Percentiles rank a stretch among this genome's conserved stretches.
These are phyloP conservation scores for Boletus speciosus DNA, from an alignment of 768 basidiomycete species.

Conservation along the genomic window DNA sequence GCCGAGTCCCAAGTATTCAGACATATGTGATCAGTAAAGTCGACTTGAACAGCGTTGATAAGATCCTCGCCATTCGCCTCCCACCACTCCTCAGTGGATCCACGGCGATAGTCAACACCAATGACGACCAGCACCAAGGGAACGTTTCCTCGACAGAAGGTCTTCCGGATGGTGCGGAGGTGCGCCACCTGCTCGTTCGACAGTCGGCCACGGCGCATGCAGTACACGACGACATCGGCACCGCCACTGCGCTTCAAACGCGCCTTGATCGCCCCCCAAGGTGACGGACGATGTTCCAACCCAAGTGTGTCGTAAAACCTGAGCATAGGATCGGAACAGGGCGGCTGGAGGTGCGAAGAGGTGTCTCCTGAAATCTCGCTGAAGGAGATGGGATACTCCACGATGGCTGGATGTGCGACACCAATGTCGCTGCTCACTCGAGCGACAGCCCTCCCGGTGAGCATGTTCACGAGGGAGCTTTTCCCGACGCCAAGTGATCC, in stretches of 20 bases:
- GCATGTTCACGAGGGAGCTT: conserved; percentile 41
- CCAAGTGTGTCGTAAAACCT: conserved; percentile 20
- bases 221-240: conserved; percentile 32
- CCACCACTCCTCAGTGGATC: conserved; percentile 22
- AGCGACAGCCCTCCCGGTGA: conserved; percentile 27
- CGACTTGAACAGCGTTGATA: neutral
- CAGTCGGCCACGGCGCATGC: conserved; percentile 36
- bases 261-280: conserved; percentile 11
- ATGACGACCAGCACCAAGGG: conserved; percentile 20
- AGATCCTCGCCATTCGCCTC: conserved; percentile 12
- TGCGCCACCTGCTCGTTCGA: conserved; percentile 29
- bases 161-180: conserved; percentile 28
- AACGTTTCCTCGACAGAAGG: conserved; percentile 7
- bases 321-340: conserved; percentile 1
- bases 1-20: conserved; percentile 10
- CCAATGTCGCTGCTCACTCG: conserved; percentile 21
- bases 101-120: conserved; percentile 13
- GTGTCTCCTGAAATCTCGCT: neutral
- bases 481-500: conserved; percentile 34
- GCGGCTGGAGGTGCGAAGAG: no score
- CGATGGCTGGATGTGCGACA: conserved; percentile 10
- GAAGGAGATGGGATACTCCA: conserved; percentile 11
- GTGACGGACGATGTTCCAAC: conserved; percentile 15
- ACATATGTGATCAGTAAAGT: conserved; percentile 18
- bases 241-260: conserved; percentile 13